Percentiles rank a stretch among this genome's conserved stretches.
These are phyloP conservation scores for Lachnellula suecica DNA, from an alignment of 2,329 filamentous ascomycete genomes.

Conservation along the genomic window DNA sequence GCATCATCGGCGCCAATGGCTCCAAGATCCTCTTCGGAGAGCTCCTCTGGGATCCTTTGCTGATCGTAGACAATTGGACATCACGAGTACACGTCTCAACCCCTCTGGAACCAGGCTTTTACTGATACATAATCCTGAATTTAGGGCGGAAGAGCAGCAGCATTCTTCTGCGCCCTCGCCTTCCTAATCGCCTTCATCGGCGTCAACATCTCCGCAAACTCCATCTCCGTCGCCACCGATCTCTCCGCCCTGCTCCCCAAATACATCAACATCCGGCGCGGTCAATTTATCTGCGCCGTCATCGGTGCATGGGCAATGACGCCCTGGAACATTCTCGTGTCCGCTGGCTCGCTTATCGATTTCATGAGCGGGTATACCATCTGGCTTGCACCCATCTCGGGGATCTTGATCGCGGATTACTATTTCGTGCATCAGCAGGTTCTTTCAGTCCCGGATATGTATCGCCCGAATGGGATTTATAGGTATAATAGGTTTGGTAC, in stretches of 20 bases:
- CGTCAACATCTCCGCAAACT: conserved; percentile 42
- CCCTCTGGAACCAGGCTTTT: conserved; percentile 26
- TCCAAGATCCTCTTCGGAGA: conserved; percentile 49
- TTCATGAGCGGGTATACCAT: conserved; percentile 29
- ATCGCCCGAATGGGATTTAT: conserved; percentile 8
- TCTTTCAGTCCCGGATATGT: conserved; percentile 11
- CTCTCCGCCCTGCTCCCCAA: conserved; percentile 47
- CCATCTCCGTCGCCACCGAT: conserved; percentile 33
- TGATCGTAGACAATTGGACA: conserved; percentile 43
- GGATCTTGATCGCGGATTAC: conserved; percentile 10
- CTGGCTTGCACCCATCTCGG: conserved; percentile 33
- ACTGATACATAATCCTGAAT: conserved; percentile 27
- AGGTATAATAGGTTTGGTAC: conserved; percentile 11
- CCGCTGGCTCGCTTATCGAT: conserved; percentile 18
- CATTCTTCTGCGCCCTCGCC: conserved; percentile 30
- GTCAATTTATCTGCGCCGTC: conserved; percentile 43
- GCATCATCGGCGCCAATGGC: conserved; percentile 50
- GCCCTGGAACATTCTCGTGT: conserved; percentile 43
- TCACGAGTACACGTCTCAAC: conserved; percentile 31
- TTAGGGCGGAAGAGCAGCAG: conserved; percentile 30
- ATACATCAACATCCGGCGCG: conserved; percentile 55
- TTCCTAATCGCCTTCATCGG: conserved; percentile 31
- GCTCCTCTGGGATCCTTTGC: conserved; percentile 45
- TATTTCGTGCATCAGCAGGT: conserved; percentile 7
- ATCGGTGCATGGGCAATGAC: conserved; percentile 39